Evolutionary conservation across 805 yeast species (phyloP).

Genomic region (Spathaspora boniae): DNA sequence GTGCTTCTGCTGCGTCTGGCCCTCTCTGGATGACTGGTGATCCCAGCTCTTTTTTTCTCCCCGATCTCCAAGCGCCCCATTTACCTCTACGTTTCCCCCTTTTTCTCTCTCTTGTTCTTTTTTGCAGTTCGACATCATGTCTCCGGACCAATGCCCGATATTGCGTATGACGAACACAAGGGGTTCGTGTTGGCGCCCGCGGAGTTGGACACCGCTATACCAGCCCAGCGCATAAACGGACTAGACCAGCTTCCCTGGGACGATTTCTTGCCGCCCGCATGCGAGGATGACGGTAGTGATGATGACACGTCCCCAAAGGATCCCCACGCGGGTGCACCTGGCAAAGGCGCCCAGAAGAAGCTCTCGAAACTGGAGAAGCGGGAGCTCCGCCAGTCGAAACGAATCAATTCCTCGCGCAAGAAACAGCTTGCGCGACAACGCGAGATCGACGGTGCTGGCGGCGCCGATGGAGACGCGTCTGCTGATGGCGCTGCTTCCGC

Average conservation of each 20-base stretch:
- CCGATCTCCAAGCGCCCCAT: background rate
- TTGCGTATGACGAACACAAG: constrained; percentile 12
- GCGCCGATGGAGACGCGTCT: background rate
- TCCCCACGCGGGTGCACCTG: too few species aligned
- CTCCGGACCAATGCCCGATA: constrained; percentile 1
- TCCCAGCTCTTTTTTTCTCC: constrained; percentile 1
- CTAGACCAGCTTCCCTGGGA: constrained; percentile 42
- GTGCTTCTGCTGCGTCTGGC: background rate
- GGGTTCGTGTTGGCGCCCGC: constrained; percentile 9
- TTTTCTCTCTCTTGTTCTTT: constrained; percentile 1
- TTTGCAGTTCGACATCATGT: constrained; percentile 4
- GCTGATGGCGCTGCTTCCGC: background rate
- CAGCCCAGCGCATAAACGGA: constrained; percentile 25
- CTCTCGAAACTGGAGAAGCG: constrained; percentile 19
- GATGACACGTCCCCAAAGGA: too few species aligned
- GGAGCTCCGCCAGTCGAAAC: constrained; percentile 20
- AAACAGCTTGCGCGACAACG: constrained; percentile 15
- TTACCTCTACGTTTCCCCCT: background rate
- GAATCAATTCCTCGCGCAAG: constrained; percentile 18
- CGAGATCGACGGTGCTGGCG: constrained; percentile 4
- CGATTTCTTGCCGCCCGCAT: constrained; percentile 4
- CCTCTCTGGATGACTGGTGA: background rate
- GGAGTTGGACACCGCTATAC: background rate
- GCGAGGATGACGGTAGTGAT: too few species aligned
- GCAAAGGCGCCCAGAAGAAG: constrained; percentile 7